These are phyloP conservation scores for Neltuma alba DNA, from an alignment of 306 rosid species.

Conservation along the genomic window DNA sequence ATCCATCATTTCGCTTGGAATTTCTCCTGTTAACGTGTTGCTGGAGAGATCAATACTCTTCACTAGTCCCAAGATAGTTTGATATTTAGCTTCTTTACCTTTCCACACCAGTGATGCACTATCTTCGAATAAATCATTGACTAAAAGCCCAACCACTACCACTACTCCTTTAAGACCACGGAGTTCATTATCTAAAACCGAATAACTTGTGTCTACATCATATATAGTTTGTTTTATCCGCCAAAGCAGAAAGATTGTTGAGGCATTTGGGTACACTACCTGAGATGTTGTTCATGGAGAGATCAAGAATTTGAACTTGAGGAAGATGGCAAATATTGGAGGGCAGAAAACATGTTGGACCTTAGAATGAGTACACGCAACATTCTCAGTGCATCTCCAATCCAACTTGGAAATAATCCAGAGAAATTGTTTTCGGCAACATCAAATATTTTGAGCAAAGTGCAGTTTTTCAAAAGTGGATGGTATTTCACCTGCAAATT, in stretches of 20 bases:
- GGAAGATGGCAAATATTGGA: background rate
- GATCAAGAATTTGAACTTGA: background rate
- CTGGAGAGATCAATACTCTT: background rate
- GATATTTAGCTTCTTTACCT: background rate
- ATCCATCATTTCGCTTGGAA: background rate
- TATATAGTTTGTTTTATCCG: background rate
- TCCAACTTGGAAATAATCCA: background rate
- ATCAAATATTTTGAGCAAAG: background rate
- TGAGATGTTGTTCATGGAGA: background rate
- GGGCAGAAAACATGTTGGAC: background rate
- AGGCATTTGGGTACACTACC: background rate
- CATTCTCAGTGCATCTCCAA: background rate
- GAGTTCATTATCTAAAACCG: too few relatives aligned
- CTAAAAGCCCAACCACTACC: too few relatives aligned
- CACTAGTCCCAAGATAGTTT: background rate
- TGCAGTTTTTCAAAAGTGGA: background rate
- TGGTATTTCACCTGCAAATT: slow-evolving; percentile 2
- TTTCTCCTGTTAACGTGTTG: background rate
- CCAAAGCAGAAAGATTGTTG: background rate
- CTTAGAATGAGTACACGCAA: background rate
- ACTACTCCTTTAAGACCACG: too few relatives aligned
- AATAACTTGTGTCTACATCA: background rate
- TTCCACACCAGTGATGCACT: background rate
- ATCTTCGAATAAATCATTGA: background rate
- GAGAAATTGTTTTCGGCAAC: background rate